These are phyloP conservation scores for Pleurotus cornucopiae DNA, from an alignment of 768 basidiomycete genomes.

Conservation along the genomic window DNA sequence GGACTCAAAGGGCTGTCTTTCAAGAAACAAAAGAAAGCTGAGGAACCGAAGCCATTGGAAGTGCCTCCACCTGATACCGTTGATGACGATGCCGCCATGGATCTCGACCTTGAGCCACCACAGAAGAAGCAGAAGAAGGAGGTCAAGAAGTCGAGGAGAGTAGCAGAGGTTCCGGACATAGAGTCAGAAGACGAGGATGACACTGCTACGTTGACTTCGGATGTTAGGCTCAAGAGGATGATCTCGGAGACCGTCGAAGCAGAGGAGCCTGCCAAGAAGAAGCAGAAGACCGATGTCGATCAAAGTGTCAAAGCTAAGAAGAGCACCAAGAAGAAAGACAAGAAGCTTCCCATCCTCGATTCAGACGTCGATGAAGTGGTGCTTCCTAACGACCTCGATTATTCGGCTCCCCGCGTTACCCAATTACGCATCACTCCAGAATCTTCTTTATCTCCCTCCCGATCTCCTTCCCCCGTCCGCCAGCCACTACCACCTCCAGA, in stretches of 20 bases:
- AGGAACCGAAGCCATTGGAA: constrained; percentile 36
- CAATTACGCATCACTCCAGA: constrained; percentile 44
- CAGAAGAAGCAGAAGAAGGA: constrained; percentile 61
- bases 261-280: constrained; percentile 44
- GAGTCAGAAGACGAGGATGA: constrained; percentile 61
- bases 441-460: constrained; percentile 41
- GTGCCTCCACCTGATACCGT: constrained; percentile 31
- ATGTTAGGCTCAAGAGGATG: constrained; percentile 37
- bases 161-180: constrained; percentile 39
- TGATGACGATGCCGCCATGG: constrained; percentile 29
- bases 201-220: constrained; percentile 13
- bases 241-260: constrained; percentile 36
- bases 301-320: constrained; percentile 29
- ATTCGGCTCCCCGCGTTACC: constrained; percentile 44
- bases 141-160: constrained; percentile 28
- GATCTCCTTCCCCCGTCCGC: constrained; percentile 40
- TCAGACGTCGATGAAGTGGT: constrained; percentile 44
- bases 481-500: constrained; percentile 48
- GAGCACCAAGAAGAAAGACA: constrained; percentile 31
- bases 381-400: constrained; percentile 43
- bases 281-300: constrained; percentile 25
- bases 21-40: constrained; percentile 41
- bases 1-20: constrained; percentile 44
- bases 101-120: constrained; percentile 39
- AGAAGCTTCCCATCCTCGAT: constrained; percentile 30